Conservation (phyloP, 192 early-diverging fungal species). For the Podila epigama region DNA sequence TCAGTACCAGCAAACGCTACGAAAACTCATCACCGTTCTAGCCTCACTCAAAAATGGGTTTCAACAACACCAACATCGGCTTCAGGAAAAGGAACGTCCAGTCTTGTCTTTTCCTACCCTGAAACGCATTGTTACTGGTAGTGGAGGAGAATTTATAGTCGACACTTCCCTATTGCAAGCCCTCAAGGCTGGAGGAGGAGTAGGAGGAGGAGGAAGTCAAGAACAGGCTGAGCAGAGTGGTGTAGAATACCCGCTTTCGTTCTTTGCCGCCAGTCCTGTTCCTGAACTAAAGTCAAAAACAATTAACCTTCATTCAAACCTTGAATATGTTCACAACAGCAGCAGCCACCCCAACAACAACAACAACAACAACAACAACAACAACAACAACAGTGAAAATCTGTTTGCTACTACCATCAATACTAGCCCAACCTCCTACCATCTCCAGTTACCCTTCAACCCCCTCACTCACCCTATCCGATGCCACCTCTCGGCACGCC, state of each 20-base stretch:
- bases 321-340: no score
- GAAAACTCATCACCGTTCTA: constrained; percentile 7
- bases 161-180: no score
- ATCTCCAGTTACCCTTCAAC: constrained; percentile 23
- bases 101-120: neutral
- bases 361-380: neutral
- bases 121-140: no score
- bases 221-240: no score
- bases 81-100: neutral
- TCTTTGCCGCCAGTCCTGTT: no score
- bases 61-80: neutral
- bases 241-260: no score
- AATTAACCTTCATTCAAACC: no score
- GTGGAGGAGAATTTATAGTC: no score
- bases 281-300: no score
- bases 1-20: constrained; percentile 22
- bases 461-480: constrained; percentile 20
- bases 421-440: neutral
- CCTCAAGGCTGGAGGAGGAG: no score
- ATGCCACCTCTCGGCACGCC: constrained; percentile 30
- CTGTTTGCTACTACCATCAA: neutral
- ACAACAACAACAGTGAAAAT: neutral
- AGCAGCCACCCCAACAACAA: neutral
- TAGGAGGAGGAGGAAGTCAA: no score
- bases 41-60: neutral